Base-by-base conservation (phyloP, 2,329 filamentous ascomycete genomes). In the Zelopaecilomyces penicillatus region DNA sequence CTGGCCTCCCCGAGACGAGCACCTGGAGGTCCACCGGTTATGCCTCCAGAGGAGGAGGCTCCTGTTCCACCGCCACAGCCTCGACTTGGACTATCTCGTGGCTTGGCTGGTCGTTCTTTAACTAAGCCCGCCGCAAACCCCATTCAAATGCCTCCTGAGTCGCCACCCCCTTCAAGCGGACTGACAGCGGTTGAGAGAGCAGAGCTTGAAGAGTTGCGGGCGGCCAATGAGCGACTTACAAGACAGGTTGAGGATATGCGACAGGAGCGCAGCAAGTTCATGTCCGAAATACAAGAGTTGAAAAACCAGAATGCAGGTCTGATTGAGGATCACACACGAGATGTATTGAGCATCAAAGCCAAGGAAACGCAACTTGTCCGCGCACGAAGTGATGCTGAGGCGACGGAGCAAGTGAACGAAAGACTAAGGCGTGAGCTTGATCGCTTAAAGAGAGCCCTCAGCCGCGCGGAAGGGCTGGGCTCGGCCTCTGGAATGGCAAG, bases 301-400 rank as follows among this genome's bases (percentile, higher is more conserved):
- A 94, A 96, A 67, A 94, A 95, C 57, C 88, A 96, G 62, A 98
- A 98, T 58, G 93, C 93, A 27, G 85, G 93, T 51, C 74, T 98
- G 31, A 98, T 98, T 49, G 93, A 98, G 65, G 91, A 97, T 57
- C 91, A 97, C 63, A 98, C 93, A 0, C 78, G 91, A 39, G 91
- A 98, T 57, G 88, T 96, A 0, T 74, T 98, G 36, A 93, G 89
- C 55, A 94, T 98, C 68, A 97, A 97, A 64, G 93, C 93, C 10
- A 98, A 98, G 66, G 93, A 98, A 65, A 97, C 93, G 3, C 93
- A 98, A 57, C 76, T 98, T 5, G 91, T 97, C 7, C 83, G 93
- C 37, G 90, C 93, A 8, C 78, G 90, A 44, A 89, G 86, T 52
- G 93, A 98, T 58, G 86, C 85, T 30, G 91, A 97, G 62, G 82